Conservation (phyloP, 768 basidiomycete genomes). For the Termitomyces sp. region DNA sequence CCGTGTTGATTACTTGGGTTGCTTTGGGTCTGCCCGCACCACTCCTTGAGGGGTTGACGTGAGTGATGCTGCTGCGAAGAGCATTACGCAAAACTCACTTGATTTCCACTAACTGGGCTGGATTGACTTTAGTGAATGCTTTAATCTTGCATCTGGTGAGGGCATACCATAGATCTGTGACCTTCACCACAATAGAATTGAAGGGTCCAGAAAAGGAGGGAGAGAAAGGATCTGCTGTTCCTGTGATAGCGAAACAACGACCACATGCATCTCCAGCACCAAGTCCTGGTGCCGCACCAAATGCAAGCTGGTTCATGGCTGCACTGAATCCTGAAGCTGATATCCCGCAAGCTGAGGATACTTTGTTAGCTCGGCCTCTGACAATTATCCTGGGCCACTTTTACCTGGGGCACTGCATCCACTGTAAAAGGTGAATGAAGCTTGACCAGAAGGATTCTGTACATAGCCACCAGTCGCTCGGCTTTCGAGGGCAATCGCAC, state of each 20-base stretch:
- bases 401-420: conserved; percentile 47
- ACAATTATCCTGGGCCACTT: background rate
- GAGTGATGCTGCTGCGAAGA: background rate
- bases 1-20: conserved; percentile 38
- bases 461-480: conserved; percentile 47
- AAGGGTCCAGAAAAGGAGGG: conserved; percentile 46
- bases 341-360: conserved; percentile 44
- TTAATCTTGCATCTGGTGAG: background rate
- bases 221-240: conserved; percentile 45
- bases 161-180: conserved; percentile 36
- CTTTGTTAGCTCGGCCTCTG: background rate
- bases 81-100: conserved; percentile 19
- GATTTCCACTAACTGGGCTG: conserved; percentile 42
- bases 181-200: conserved; percentile 50
- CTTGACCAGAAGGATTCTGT: conserved; percentile 44
- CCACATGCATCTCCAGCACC: conserved; percentile 60
- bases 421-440: conserved; percentile 55
- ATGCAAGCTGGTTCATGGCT: conserved; percentile 53
- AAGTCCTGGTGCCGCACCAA: conserved; percentile 42
- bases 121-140: background rate
- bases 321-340: conserved; percentile 46
- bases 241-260: conserved; percentile 53
- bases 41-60: conserved; percentile 25
- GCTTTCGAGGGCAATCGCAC: conserved; percentile 22
- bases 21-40: conserved; percentile 47